Evolutionary conservation across 257 asterid genomes (phyloP).

Genomic region (Salvia miltiorrhiza): DNA sequence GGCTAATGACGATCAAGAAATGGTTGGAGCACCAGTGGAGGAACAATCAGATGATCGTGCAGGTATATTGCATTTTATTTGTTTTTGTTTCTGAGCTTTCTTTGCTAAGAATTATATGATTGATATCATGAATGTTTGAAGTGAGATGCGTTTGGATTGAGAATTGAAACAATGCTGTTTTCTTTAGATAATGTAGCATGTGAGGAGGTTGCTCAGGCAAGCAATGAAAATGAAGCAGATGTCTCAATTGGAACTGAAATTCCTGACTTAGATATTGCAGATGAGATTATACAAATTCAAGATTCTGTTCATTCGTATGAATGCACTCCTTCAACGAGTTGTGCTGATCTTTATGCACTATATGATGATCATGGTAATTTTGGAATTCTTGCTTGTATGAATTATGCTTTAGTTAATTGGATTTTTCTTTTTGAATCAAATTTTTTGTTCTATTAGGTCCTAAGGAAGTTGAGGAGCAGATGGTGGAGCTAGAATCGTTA

Average conservation of each 20-base stretch:
- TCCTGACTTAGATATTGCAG: slow-evolving; percentile 74
- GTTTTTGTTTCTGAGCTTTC: not conserved
- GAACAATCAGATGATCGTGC: slow-evolving; percentile 27
- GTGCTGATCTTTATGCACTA: slow-evolving; percentile 22
- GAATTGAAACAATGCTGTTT: slow-evolving; percentile 20
- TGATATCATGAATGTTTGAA: not conserved
- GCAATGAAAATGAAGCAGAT: slow-evolving; percentile 74
- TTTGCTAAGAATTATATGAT: slow-evolving; percentile 6
- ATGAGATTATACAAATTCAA: slow-evolving; percentile 44
- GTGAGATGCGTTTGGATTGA: not conserved
- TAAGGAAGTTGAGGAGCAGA: slow-evolving; percentile 37
- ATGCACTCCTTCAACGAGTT: slow-evolving; percentile 32
- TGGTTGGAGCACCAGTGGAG: slow-evolving; percentile 27
- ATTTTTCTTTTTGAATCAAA: not conserved
- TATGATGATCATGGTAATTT: slow-evolving; percentile 46
- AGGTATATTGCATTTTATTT: slow-evolving; percentile 32
- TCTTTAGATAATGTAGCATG: slow-evolving; percentile 35
- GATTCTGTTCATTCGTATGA: slow-evolving; percentile 32
- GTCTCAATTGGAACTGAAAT: slow-evolving; percentile 95
- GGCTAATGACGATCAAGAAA: slow-evolving; percentile 26
- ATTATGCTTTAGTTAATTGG: not conserved
- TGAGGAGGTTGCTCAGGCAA: slow-evolving; percentile 51
- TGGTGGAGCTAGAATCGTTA: slow-evolving; percentile 33
- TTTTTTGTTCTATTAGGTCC: slow-evolving; percentile 35
- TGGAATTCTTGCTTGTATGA: not conserved